Evolutionary conservation across 1,139 yeast genomes (phyloP).

Genomic region (Lodderomyces parapsilosis): DNA sequence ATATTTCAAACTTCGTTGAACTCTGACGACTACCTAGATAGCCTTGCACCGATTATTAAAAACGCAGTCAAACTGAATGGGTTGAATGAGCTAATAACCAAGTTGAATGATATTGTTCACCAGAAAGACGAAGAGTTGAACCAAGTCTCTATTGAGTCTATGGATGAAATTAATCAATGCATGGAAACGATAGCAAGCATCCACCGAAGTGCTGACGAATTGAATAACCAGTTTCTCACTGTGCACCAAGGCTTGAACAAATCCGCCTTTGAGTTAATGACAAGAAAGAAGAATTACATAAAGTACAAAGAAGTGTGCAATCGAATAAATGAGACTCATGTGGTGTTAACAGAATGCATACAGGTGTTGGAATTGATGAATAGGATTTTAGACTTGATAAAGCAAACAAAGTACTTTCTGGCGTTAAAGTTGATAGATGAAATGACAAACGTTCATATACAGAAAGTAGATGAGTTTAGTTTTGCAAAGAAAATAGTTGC

Average conservation of each 20-base stretch:
- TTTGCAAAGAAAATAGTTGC: slow-evolving; percentile 71
- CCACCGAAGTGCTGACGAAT: slow-evolving; percentile 49
- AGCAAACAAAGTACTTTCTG: slow-evolving; percentile 73
- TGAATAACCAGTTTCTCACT: slow-evolving; percentile 52
- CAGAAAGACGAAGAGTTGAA: slow-evolving; percentile 66
- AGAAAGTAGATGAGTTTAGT: slow-evolving; percentile 70
- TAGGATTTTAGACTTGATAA: slow-evolving; percentile 78
- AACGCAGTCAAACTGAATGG: slow-evolving; percentile 60
- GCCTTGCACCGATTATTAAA: slow-evolving; percentile 75
- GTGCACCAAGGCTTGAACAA: slow-evolving; percentile 55
- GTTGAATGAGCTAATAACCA: slow-evolving; percentile 54
- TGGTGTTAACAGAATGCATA: slow-evolving; percentile 64
- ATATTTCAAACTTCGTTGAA: slow-evolving; percentile 49
- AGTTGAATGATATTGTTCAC: slow-evolving; percentile 55
- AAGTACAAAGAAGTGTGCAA: slow-evolving; percentile 57
- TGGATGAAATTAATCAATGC: slow-evolving; percentile 53
- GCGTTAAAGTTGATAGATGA: slow-evolving; percentile 85
- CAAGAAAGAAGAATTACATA: slow-evolving; percentile 54
- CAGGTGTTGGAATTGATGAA: slow-evolving; percentile 86
- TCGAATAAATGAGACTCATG: slow-evolving; percentile 63
- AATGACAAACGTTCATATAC: slow-evolving; percentile 61
- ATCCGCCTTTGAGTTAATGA: slow-evolving; percentile 63
- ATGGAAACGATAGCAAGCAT: slow-evolving; percentile 60
- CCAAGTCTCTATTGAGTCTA: slow-evolving; percentile 58
- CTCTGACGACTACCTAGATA: slow-evolving; percentile 75